A percentile compares a stretch with the other conserved stretches of the same genome.
Conservation (phyloP, 768 basidiomycete genomes). For the Tephrocybe sp. region DNA sequence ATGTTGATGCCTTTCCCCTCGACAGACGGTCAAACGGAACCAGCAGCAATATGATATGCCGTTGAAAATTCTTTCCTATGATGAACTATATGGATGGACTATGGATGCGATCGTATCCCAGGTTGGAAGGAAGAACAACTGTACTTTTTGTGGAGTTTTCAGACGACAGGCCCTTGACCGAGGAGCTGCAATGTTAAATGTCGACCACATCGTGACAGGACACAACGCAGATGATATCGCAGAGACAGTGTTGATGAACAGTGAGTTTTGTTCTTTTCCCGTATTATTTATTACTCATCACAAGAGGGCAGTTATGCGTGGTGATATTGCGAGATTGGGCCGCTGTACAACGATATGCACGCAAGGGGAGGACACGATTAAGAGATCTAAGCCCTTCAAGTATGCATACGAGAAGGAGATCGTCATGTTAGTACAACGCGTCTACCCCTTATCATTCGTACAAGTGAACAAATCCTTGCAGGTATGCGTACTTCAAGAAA, state of each 20-base stretch:
- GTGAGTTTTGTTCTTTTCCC: slow-evolving; percentile 47
- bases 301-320: slow-evolving; percentile 81
- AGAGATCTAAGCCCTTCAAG: slow-evolving; percentile 98
- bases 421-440: slow-evolving; percentile 71
- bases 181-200: slow-evolving; percentile 82
- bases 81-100: slow-evolving; percentile 98
- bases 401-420: slow-evolving; percentile 99
- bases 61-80: slow-evolving; percentile 92
- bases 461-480: slow-evolving; percentile 26
- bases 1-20: background rate
- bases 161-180: slow-evolving; percentile 94
- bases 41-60: slow-evolving; percentile 94
- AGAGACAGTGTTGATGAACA: slow-evolving; percentile 98
- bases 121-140: slow-evolving; percentile 96
- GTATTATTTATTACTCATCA: background rate
- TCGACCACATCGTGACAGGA: slow-evolving; percentile 97
- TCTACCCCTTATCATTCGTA: background rate
- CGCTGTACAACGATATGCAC: slow-evolving; percentile 95
- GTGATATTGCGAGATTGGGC: slow-evolving; percentile 91
- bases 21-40: slow-evolving; percentile 94
- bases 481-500: slow-evolving; percentile 99
- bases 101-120: slow-evolving; percentile 97
- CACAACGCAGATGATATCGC: slow-evolving; percentile 99
- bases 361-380: slow-evolving; percentile 94
- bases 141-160: slow-evolving; percentile 99